Conservation (phyloP, 306 rosid species). For the Hippophae gyantsensis region DNA sequence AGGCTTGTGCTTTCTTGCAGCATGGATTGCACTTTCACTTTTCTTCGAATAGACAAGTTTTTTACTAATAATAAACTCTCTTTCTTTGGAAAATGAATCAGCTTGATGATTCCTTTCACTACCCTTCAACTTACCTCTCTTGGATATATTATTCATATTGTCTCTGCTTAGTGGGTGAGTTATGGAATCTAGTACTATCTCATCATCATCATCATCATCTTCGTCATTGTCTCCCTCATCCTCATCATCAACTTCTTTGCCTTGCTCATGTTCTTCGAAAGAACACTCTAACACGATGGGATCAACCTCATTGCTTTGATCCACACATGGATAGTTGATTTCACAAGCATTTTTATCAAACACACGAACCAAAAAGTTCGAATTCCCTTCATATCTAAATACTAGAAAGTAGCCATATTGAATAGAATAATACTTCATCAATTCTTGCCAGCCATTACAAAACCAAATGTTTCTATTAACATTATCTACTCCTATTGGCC, state of each 20-base stretch:
- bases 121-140: background rate
- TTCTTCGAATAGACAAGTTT: background rate
- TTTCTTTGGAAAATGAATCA: background rate
- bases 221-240: background rate
- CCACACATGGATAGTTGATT: constrained; percentile 19
- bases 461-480: constrained; percentile 8
- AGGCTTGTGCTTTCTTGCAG: constrained; percentile 11
- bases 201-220: too few relatives aligned
- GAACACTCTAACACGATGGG: background rate
- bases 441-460: constrained; percentile 11
- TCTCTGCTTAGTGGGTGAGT: background rate
- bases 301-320: background rate
- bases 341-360: constrained; percentile 15
- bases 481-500: constrained; percentile 21
- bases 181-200: too few relatives aligned
- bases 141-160: background rate
- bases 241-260: background rate
- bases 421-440: constrained; percentile 16
- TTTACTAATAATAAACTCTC: background rate
- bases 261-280: too few relatives aligned
- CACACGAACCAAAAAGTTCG: constrained; percentile 19
- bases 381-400: constrained; percentile 20
- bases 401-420: constrained; percentile 8
- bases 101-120: background rate
- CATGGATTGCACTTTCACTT: constrained; percentile 6